Percentiles rank a stretch among this genome's conserved stretches.
phyloP scores from a whole-genome alignment of 345 rosid genomes.

The Euphorbia lathyris region DNA sequence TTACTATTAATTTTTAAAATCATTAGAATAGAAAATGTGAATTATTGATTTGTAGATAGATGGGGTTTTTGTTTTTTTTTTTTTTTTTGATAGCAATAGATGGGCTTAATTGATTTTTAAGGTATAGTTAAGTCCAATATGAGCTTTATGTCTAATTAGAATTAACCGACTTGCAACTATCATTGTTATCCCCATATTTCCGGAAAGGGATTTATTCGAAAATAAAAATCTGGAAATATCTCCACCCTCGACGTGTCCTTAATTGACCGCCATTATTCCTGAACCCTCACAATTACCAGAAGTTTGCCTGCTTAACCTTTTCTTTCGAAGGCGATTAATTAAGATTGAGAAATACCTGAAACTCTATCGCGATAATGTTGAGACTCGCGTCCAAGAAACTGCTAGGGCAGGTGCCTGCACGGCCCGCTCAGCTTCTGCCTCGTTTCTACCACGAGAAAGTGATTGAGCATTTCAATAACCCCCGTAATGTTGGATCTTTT shows the following conservation, averaged over 20 bases:
- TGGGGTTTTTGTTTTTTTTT: no score
- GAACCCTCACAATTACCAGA: background rate
- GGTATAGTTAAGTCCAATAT: no score
- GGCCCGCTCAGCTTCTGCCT: constrained; percentile 28
- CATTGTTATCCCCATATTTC: background rate
- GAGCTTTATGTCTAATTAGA: no score
- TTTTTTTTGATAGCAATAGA: no score
- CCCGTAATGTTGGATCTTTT: constrained; percentile 91
- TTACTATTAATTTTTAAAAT: no score
- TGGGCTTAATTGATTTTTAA: no score
- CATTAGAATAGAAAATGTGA: no score
- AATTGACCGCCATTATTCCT: background rate
- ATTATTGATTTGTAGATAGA: no score
- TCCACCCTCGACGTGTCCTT: constrained; percentile 14
- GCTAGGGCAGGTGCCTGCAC: constrained; percentile 30
- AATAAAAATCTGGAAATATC: background rate
- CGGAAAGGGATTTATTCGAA: background rate
- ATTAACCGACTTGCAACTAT: no score
- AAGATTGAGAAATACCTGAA: background rate
- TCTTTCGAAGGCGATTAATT: background rate
- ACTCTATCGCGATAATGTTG: constrained; percentile 37
- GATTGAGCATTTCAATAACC: constrained; percentile 91
- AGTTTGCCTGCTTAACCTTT: background rate
- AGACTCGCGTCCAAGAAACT: constrained; percentile 45
- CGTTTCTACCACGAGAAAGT: constrained; percentile 90